Evolutionary conservation across 345 rosid genomes (phyloP), one percentile per base, ranked within the genome.

Genomic region (Conringia planisiliqua): DNA sequence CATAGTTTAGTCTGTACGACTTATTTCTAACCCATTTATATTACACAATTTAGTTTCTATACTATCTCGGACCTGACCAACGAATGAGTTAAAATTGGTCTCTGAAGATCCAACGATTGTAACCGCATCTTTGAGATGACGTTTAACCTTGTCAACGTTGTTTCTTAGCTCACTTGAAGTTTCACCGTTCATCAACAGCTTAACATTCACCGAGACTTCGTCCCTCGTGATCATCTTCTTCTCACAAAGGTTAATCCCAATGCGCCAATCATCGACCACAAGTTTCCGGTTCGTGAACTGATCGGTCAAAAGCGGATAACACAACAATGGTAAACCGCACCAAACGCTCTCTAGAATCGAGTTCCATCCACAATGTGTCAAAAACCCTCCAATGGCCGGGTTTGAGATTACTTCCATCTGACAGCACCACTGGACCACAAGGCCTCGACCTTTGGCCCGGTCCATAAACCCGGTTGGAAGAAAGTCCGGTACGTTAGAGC

Each of bases 321-420:
- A 87, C 30, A 88, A 10, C 50, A 90, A 32, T 0, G 93, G 93
- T 29, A 88, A 84, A 56, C 69, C 63, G 5, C 84, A 84, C 91
- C 91, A 88, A 30, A 81, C 59, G 7, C 90, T 82, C 33, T 88
- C 96, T 8, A 86, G 29, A 22, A 79, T 72, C 1, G 94, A 91
- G 61, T 91, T 87, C 97, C 97, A 90, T 14, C 94, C 92, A 35
- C 92, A 85, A 20, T 89, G 97, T 0, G 89, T 89, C 4, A 89
- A 62, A 79, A 91, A 86, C 38, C 87, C 97, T 73, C 97, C 90
- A 13, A 87, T 71, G 0, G 84, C 82, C 1, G 72, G 83, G 52
- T 89, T 86, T 32, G 82, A 55, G 74, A 91, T 27, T 26, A 84
- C 87, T 3, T 8, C 69, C 30, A 36, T 76, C 10, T 91, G 97